Base-by-base conservation (phyloP, 139 green algal species). In the Desmodesmus armatus region DNA sequence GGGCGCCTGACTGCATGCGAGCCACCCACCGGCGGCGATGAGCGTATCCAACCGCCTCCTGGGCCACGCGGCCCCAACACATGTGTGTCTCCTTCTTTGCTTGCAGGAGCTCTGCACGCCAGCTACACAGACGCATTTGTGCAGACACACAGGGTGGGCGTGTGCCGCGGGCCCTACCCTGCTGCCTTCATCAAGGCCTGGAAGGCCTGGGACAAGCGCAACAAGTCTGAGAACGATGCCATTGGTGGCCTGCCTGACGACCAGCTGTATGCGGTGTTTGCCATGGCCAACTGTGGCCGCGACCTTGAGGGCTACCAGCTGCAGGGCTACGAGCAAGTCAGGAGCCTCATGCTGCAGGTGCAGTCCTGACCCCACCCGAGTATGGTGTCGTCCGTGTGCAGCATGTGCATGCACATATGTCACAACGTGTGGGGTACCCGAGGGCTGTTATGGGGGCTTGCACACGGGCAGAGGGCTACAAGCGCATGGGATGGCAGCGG, bases 301-400 rank as follows among this genome's bases (percentile, higher is more conserved):
- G 96, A 99, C 87, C 88, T 99, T 74, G 97, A 99, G 90, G 89
- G 91, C 71, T 96, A 95, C 63, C 51, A 87, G 41, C 69, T 98
- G 65, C 70, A 58, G 27, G 88, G 73, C 65, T 96, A 93, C 66
- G 83, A 93, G 11, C 93, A 99, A 87, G 89, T 93, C 1, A 81
- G 85, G 29, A 94, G 90, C 89, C 86, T 99, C 25, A 91, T 99
- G 58, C 85, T 97, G 79, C 97, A 99, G 95, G 95, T 95, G 35
- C 23, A 87, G 1, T 23, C 15, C 33, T n/a, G n/a, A n/a, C n/a
- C 15, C 51, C 51, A 17, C 17, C 51, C 13, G 51, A 13, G 51
- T 17, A 17, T 62, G 51, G 51, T 62, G 51, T 62, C 15, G 51
- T 62, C 15, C 51, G 51, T 62, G 51, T 62, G 51, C 51, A 62